Base-by-base conservation (phyloP, 331 rosid genomes). In the Quercus phellos region DNA sequence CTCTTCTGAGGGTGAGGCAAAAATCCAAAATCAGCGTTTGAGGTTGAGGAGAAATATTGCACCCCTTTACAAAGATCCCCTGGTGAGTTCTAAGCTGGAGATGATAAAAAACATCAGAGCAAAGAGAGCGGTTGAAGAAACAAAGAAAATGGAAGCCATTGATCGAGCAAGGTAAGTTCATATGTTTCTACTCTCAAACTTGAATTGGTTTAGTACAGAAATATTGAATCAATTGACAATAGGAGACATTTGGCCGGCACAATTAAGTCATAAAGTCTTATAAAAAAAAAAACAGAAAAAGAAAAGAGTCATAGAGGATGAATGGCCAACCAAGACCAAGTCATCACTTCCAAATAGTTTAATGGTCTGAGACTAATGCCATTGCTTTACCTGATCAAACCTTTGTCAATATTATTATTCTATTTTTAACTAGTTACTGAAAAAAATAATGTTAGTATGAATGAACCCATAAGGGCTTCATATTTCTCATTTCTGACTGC, bases 71-170 rank as follows among this genome's bases (percentile, higher is more conserved):
- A 95, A 89, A 86, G 99, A 95, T 87, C 99, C 99, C 75, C 68
- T 89, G 75, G 96, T 84, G 42, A 84, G 90, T 81, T 93, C 92
- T 13, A 95, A 95, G 87, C 92, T 95, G 85, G 94, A 91, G 87
- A 91, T 95, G 98, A 84, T 95, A 81, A 91, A 85, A 76, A 93
- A 84, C 79, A 93, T 95, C 79, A 85, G 98, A 86, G 98, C 96
- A 74, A 86, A 90, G 83, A 87, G 99, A 79, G 92, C 93, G 68
- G 80, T 85, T n/a, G 80, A 70, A 43, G 99, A 91, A 81, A 85
- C 87, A 83, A 78, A 78, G 86, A 92, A 86, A 74, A 81, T 56
- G 55, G 93, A 87, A 84, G 93, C 93, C 80, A 68, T 95, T 81
- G 91, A 87, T 79, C 90, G 88, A 86, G 99, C 96, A 51, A 88